Base-by-base conservation (phyloP, 2,329 filamentous ascomycete species). In the Colletotrichum cuscutae region DNA sequence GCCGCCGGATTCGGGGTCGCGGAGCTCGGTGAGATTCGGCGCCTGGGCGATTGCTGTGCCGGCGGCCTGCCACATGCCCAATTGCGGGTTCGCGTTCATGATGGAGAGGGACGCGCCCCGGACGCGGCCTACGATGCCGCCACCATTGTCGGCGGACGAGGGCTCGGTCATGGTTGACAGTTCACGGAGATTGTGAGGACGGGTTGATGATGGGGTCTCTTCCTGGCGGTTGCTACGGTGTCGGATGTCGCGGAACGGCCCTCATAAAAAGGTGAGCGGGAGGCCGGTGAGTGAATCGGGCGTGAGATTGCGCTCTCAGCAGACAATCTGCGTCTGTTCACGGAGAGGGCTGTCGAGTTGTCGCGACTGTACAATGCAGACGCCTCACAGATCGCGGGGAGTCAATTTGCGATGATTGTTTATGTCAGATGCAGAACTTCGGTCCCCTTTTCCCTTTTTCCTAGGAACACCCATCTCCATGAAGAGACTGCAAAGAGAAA, bases 41-140 rank as follows among this genome's bases (percentile, higher is more conserved):
- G 78, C 78, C 56, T 79, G 78, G 15, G 78, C 78, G 60, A 80
- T 78, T 57, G 78, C 78, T 19, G 78, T 79, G 60, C 78, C 78
- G 52, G 78, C 75, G 61, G 78, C 78, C 73, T 79, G 78, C 78
- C 78, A 80, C 68, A 78, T 76, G 67, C 78, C 78, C 53, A 80
- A 73, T 71, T 80, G 78, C 2, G 78, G 78, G 60, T 78, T 80
- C 54, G 74, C 73, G 37, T 78, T 78, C 46, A 79, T 73, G 58
- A 80, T 30, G 15, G 77, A 77, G 57, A 78, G 15, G 30, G 78
- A 80, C 12, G 78, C 78, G 42, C 76, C 71, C 7, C 78, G 72
- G 75, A 76, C 79, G 60, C 77, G 77, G 46, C 73, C 74, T 53
- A 76, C 74, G 71, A 79, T 74, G 66, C 75, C 66, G 28, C 42